Conservation (phyloP, 2,329 filamentous ascomycete genomes). For the Lasiodiplodia sp. region DNA sequence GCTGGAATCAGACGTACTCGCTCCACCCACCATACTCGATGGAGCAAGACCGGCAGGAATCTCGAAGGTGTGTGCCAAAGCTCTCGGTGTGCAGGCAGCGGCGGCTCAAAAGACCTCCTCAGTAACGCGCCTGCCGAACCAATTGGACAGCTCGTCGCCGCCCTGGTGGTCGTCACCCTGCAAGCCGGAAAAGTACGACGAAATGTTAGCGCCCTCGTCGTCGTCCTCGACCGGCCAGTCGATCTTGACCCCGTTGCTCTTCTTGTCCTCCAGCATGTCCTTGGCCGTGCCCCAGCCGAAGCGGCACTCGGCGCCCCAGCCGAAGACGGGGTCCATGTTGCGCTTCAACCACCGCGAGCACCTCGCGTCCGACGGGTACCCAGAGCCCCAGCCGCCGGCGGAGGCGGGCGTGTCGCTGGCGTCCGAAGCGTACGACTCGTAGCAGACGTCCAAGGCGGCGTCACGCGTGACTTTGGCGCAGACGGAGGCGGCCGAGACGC, state of each 20-base stretch:
- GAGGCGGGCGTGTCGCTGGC: slow-evolving; percentile 37
- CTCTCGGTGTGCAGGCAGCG: no score
- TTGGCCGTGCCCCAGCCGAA: slow-evolving; percentile 97
- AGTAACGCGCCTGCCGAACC: slow-evolving; percentile 80
- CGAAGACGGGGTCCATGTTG: slow-evolving; percentile 93
- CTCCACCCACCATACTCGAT: not conserved
- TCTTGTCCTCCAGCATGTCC: slow-evolving; percentile 81
- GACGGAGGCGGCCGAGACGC: slow-evolving; percentile 91
- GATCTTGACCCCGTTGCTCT: slow-evolving; percentile 67
- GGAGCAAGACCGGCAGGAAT: not conserved
- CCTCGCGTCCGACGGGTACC: slow-evolving; percentile 87
- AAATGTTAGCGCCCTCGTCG: slow-evolving; percentile 67
- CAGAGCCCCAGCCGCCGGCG: slow-evolving; percentile 78
- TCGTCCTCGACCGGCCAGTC: slow-evolving; percentile 86
- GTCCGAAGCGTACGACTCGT: slow-evolving; percentile 58
- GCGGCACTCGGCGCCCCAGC: slow-evolving; percentile 90
- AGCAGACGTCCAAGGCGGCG: slow-evolving; percentile 82
- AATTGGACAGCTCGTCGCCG: slow-evolving; percentile 74
- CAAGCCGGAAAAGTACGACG: slow-evolving; percentile 72
- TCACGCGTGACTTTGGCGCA: slow-evolving; percentile 97
- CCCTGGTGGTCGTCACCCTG: slow-evolving; percentile 50
- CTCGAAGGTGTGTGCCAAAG: not conserved
- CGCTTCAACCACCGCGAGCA: slow-evolving; percentile 81
- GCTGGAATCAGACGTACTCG: not conserved
- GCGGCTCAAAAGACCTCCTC: slow-evolving; percentile 71